Base-by-base conservation (phyloP, 345 rosid genomes). In the Aurinia saxatilis region DNA sequence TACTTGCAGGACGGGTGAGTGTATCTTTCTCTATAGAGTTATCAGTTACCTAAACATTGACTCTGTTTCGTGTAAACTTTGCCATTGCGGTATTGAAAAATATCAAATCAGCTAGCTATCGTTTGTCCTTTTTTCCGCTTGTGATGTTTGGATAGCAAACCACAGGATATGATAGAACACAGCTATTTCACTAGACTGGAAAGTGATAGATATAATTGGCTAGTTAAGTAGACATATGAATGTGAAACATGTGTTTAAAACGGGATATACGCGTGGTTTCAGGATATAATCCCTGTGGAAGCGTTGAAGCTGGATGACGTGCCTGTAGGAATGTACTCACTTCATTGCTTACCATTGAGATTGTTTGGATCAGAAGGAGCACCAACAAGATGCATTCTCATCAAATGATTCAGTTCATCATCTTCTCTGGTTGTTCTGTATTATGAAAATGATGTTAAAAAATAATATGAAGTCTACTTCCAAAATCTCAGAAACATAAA, bases 311-410 rank as follows among this genome's bases (percentile, higher is more conserved):
- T 85, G 0, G 93, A 88, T 17, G 75, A 60, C 54, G 77, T 82
- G 40, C 79, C 75, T 7, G 66, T 75, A 18, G 93, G 96, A 66
- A 30, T 75, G 14, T 84, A 85, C 76, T 68, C 78, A 12, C 74
- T 88, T 44, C 90, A 85, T 58, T 88, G 96, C 76, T 75, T 88
- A 35, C 90, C 86, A 2, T 63, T 78, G 48, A 82, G 96, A 61
- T 61, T 88, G 81, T 61, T 75, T 39, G 86, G 88, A 46, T 71
- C 90, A 0, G 88, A 85, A 73, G 96, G 87, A 30, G 79, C 82
- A 21, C 96, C 93, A 0, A 72, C 68, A 0, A 80, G 90, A 82
- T 88, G 93, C 74, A 79, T 85, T 67, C 92, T 85, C 65, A 84
- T 82, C 50, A 72, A 81, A 73, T 85, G 76, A 82, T 61, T 14